A percentile compares a stretch with the other conserved stretches of the same genome.
These are phyloP conservation scores for Acrodontium crateriforme DNA, from an alignment of 2,329 filamentous ascomycete genomes.

Conservation along the genomic window DNA sequence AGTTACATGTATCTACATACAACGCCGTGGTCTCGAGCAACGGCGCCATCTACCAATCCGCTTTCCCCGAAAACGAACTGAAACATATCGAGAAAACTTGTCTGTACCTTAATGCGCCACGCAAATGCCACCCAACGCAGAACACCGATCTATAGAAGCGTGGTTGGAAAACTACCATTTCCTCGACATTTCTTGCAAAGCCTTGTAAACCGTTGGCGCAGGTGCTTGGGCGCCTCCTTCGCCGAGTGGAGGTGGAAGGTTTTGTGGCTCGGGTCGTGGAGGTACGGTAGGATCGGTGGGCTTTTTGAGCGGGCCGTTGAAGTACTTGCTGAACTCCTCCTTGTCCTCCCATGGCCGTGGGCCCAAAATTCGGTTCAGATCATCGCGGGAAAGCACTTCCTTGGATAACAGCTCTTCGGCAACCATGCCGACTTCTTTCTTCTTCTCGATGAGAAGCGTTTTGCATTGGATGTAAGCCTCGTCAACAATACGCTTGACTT, in stretches of 20 bases:
- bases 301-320: constrained; percentile 33
- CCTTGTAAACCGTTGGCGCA: constrained; percentile 17
- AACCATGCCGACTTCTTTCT: constrained; percentile 73
- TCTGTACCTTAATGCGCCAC: too few species aligned
- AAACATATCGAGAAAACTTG: too few species aligned
- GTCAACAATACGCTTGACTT: constrained; percentile 84
- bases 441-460: constrained; percentile 70
- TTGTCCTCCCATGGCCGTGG: constrained; percentile 71
- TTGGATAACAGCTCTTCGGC: constrained; percentile 87
- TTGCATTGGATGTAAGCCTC: constrained; percentile 86
- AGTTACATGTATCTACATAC: too few species aligned
- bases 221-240: constrained; percentile 10
- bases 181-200: constrained; percentile 9
- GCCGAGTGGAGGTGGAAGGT: constrained; percentile 10
- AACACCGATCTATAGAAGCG: too few species aligned
- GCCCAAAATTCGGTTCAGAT: constrained; percentile 80
- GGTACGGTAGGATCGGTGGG: constrained; percentile 5
- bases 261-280: background rate
- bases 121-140: too few species aligned
- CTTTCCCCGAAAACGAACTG: too few species aligned
- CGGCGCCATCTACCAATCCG: too few species aligned
- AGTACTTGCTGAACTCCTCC: constrained; percentile 91
- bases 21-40: too few species aligned
- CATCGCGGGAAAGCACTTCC: constrained; percentile 82
- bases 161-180: too few species aligned